Evolutionary conservation across 345 rosid genomes (phyloP).

Genomic region (Aquilaria sinensis): DNA sequence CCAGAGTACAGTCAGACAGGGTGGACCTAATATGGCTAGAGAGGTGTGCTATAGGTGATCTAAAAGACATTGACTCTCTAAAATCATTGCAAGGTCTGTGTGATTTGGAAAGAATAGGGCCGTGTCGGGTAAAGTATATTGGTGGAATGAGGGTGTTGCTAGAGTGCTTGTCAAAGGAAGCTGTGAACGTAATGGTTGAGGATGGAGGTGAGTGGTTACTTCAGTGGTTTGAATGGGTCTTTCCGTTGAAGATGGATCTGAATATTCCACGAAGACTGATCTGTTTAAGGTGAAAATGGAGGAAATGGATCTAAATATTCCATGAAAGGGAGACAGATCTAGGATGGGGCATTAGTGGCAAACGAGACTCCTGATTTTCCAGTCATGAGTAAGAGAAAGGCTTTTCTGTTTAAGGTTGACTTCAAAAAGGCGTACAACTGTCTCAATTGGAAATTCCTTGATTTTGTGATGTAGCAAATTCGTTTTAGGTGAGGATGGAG

Average conservation of each 20-base stretch:
- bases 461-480: background rate
- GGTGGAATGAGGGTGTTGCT: too few relatives aligned
- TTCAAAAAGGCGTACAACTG: background rate
- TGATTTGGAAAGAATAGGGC: too few relatives aligned
- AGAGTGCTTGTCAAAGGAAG: too few relatives aligned
- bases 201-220: too few relatives aligned
- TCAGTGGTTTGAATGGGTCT: too few relatives aligned
- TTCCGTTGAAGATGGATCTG: background rate
- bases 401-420: background rate
- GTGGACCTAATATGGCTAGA: too few relatives aligned
- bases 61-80: too few relatives aligned
- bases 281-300: background rate
- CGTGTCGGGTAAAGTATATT: too few relatives aligned
- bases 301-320: background rate
- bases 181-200: too few relatives aligned
- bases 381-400: background rate
- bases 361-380: background rate
- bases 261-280: background rate
- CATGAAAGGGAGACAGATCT: background rate
- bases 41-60: too few relatives aligned
- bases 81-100: too few relatives aligned
- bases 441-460: background rate
- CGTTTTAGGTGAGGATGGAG: background rate
- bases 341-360: background rate
- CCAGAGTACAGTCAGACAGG: too few relatives aligned